Percentiles rank a stretch among this genome's conserved stretches.
These are phyloP conservation scores for Diaporthe nobilis DNA, from an alignment of 2,329 filamentous ascomycete species.

Conservation along the genomic window DNA sequence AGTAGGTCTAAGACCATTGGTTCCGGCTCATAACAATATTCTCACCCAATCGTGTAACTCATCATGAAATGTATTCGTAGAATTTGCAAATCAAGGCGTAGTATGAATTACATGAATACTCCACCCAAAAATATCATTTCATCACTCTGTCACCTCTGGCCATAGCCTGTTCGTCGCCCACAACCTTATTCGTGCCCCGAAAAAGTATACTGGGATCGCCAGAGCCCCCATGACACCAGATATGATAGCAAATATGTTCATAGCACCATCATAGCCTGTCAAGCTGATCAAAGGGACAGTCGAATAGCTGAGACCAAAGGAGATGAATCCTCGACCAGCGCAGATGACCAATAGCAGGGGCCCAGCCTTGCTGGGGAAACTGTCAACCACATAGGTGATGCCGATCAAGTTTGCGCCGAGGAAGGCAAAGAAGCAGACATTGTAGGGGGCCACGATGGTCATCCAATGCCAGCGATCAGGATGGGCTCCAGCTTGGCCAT, in stretches of 20 bases:
- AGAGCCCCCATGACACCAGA: background rate
- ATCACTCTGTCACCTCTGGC: background rate
- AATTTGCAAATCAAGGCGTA: background rate
- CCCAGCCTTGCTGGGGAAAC: background rate
- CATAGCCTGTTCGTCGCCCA: background rate
- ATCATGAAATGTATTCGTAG: background rate
- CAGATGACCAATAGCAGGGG: background rate
- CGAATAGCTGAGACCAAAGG: background rate
- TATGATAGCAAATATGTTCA: constrained; percentile 5
- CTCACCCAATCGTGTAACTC: background rate
- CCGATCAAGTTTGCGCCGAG: background rate
- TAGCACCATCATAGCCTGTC: background rate
- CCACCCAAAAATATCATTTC: background rate
- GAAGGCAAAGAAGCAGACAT: background rate
- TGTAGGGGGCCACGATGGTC: background rate
- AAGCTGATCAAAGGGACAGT: background rate
- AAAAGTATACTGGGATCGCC: background rate
- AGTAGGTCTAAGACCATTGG: background rate
- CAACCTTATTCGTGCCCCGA: background rate
- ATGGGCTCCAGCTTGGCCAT: background rate
- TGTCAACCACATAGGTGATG: background rate
- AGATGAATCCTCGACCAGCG: background rate
- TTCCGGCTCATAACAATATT: no score
- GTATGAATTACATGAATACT: background rate
- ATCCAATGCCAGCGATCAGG: constrained; percentile 20